Percentiles rank a stretch among this genome's conserved stretches.
Conservation (phyloP, 2,329 filamentous ascomycete species). For the Trichoderma sp. region DNA sequence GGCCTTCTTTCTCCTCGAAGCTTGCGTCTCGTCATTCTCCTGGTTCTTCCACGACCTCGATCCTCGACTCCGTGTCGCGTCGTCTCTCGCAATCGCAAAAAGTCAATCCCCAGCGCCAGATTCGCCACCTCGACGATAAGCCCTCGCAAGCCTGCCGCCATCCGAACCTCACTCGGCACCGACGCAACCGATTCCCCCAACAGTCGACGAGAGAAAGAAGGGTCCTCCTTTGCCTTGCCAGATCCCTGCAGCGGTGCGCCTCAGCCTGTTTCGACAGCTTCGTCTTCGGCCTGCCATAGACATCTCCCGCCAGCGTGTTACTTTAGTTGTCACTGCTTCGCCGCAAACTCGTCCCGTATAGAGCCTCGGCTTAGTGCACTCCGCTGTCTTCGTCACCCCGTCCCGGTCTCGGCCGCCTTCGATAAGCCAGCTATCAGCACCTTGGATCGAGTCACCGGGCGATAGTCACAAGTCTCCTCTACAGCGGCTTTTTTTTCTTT, state of each 20-base stretch:
- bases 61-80: conserved; percentile 26
- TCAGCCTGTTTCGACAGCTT: not conserved
- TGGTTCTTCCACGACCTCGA: not conserved
- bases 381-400: conserved; percentile 20
- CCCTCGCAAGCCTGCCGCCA: conserved; percentile 24
- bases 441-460: conserved; percentile 19
- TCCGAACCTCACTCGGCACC: conserved; percentile 27
- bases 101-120: conserved; percentile 24
- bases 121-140: conserved; percentile 31
- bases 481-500: conserved; percentile 26
- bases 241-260: not conserved
- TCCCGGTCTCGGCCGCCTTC: conserved; percentile 26
- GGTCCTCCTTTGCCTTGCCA: conserved; percentile 24
- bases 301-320: not conserved
- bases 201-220: conserved; percentile 41
- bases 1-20: conserved; percentile 41
- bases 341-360: conserved; percentile 7
- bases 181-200: conserved; percentile 24
- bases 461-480: conserved; percentile 27
- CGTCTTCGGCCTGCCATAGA: not conserved
- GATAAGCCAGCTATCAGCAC: not conserved
- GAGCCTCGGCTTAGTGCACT: conserved; percentile 9
- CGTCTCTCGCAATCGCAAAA: conserved; percentile 24
- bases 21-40: conserved; percentile 31
- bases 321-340: conserved; percentile 11